These are phyloP conservation scores for Exophiala sp. DNA, from an alignment of 2,329 filamentous ascomycete species.

Conservation along the genomic window DNA sequence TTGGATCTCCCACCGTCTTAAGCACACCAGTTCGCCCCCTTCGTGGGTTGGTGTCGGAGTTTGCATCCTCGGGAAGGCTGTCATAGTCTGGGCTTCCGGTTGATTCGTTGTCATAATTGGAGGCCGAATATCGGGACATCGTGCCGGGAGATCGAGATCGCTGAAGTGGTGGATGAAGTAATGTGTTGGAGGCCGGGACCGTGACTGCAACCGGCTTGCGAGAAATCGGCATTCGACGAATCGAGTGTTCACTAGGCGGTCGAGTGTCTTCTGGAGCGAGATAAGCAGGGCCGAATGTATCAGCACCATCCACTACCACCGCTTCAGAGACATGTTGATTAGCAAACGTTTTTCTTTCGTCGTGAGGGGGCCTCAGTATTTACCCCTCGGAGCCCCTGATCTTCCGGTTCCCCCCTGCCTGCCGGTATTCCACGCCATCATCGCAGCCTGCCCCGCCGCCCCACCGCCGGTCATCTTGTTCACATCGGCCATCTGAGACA, in stretches of 20 bases:
- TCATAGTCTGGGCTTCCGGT: constrained; percentile 70
- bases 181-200: constrained; percentile 17
- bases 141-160: constrained; percentile 36
- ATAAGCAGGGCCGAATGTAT: constrained; percentile 18
- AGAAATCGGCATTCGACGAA: constrained; percentile 51
- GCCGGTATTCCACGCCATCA: constrained; percentile 37
- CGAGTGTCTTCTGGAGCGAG: constrained; percentile 11
- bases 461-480: constrained; percentile 40
- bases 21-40: constrained; percentile 68
- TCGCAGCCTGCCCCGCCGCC: constrained; percentile 37
- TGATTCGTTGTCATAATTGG: constrained; percentile 55
- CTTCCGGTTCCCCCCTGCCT: constrained; percentile 31
- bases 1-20: constrained; percentile 57
- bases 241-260: constrained; percentile 36
- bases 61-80: constrained; percentile 53
- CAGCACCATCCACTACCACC: constrained; percentile 30
- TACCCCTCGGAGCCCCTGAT: constrained; percentile 39
- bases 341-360: constrained; percentile 25
- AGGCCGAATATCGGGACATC: constrained; percentile 22
- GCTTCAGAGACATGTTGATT: constrained; percentile 22
- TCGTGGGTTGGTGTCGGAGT: constrained; percentile 41
- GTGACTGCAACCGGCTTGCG: constrained; percentile 29
- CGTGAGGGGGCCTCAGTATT: constrained; percentile 30
- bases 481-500: constrained; percentile 71
- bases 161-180: constrained; percentile 10